Conservation (phyloP, 129 eudicot genomes). For the Lactuca saligna region DNA sequence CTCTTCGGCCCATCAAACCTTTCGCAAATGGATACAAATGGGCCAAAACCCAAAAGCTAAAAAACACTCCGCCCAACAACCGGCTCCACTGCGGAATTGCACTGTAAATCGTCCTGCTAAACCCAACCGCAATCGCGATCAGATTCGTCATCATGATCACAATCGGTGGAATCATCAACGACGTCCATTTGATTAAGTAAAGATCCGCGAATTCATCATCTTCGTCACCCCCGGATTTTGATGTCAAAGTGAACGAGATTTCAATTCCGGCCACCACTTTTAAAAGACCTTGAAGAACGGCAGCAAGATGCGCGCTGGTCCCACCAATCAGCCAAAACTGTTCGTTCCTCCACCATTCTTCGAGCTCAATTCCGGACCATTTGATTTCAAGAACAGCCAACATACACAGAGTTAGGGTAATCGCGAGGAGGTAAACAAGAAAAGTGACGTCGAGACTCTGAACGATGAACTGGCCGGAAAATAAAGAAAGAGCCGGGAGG, state of each 20-base stretch:
- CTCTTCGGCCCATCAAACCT: constrained; percentile 70
- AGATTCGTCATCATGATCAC: constrained; percentile 56
- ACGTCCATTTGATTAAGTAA: constrained; percentile 57
- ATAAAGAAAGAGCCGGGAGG: constrained; percentile 60
- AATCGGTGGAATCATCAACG: constrained; percentile 58
- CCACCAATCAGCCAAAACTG: constrained; percentile 75
- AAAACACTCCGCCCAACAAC: constrained; percentile 60
- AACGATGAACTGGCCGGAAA: constrained; percentile 63
- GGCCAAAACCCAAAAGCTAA: constrained; percentile 72
- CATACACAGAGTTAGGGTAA: constrained; percentile 51
- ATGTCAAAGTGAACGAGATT: constrained; percentile 60
- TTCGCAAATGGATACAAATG: constrained; percentile 66
- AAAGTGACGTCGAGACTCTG: constrained; percentile 56
- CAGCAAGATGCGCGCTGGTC: constrained; percentile 72
- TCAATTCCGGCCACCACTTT: constrained; percentile 66
- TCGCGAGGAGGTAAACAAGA: constrained; percentile 50
- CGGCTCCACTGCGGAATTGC: constrained; percentile 61
- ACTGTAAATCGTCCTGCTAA: constrained; percentile 57
- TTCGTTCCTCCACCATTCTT: constrained; percentile 76
- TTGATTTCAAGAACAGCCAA: constrained; percentile 57
- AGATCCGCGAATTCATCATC: constrained; percentile 61
- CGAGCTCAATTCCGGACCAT: constrained; percentile 59
- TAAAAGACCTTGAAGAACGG: constrained; percentile 62
- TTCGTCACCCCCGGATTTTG: constrained; percentile 58
- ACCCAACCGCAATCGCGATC: constrained; percentile 59